Base-by-base conservation (phyloP, 495 filamentous ascomycete species). In the Aspergillus incahuasiensis region DNA sequence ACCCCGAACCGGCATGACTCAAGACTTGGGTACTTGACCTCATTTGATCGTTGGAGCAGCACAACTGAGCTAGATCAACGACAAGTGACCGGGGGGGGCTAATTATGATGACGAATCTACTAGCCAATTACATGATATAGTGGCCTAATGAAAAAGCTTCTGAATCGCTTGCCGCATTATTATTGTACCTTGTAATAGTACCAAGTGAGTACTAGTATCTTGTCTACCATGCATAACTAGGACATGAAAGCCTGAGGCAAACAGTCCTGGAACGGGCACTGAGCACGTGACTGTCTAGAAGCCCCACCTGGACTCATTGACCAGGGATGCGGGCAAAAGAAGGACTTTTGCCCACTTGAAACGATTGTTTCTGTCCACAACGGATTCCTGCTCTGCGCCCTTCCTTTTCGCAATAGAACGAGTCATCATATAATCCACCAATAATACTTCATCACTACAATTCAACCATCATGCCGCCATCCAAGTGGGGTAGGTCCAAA, bases 401-500 rank as follows among this genome's bases (percentile, higher is more conserved):
- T 50, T 16, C 18, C 22, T 41, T 12, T 22, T 16, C 9, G 18
- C 48, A 38, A 18, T 18, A 7, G 18, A 34, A 21, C 55, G 22
- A 53, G 41, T 42, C 32, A 40, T 20, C 13, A 12, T 21, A 43
- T 9, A 13, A 13, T 5, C 48, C 48, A 48, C 28, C 19, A 48
- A 20, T 43, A 13, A 18, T 28, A 16, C 54, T 55, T 63, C 48
- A 39, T 60, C 20, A 30, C 55, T 9, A 45, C 46, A 59, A 55
- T 55, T 49, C 54, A 56, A 51, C 52, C 57, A 64, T 60, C 61
- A 79, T 79, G 75, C 62, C 75, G 34, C 75, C 75, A 64, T 74
- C 72, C 44, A 77, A 77, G 73, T 79, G 75, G 75, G 75, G 75
- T 79, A 74, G 60, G 75, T 74, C 59, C 56, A 35, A 34, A 48